Evolutionary conservation across 192 early-diverging fungal species (phyloP).

Genomic region (Rhizophagus sp.): DNA sequence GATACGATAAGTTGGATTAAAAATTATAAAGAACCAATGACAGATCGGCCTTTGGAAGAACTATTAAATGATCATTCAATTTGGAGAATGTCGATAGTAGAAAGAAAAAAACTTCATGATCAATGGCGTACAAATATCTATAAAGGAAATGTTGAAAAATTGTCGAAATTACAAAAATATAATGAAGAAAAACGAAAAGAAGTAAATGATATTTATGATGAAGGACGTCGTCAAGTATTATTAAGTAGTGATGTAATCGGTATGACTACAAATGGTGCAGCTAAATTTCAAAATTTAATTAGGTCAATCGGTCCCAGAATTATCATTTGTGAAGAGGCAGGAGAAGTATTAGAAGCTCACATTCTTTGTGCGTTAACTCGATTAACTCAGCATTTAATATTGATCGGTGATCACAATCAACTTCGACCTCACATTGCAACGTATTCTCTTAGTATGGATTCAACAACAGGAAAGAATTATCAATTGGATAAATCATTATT

Average conservation of each 20-base stretch:
- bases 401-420: slow-evolving; percentile 53
- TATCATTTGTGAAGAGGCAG: slow-evolving; percentile 62
- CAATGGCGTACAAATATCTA: slow-evolving; percentile 38
- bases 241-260: slow-evolving; percentile 48
- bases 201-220: slow-evolving; percentile 39
- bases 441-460: slow-evolving; percentile 36
- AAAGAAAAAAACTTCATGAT: slow-evolving; percentile 42
- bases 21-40: background rate
- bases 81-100: slow-evolving; percentile 50
- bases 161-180: slow-evolving; percentile 12
- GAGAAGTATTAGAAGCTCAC: slow-evolving; percentile 59
- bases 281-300: slow-evolving; percentile 41
- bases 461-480: slow-evolving; percentile 38
- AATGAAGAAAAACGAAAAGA: slow-evolving; percentile 3
- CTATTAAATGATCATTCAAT: slow-evolving; percentile 32
- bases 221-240: slow-evolving; percentile 34
- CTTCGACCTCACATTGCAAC: background rate
- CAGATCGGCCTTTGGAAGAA: background rate
- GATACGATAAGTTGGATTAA: background rate
- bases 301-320: slow-evolving; percentile 45
- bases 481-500: slow-evolving; percentile 52
- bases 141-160: slow-evolving; percentile 27
- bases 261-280: slow-evolving; percentile 64
- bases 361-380: slow-evolving; percentile 47
- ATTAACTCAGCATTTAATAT: slow-evolving; percentile 53